Evolutionary conservation across 2,329 filamentous ascomycete genomes (phyloP).

Genomic region (Aureobasidium sp.): DNA sequence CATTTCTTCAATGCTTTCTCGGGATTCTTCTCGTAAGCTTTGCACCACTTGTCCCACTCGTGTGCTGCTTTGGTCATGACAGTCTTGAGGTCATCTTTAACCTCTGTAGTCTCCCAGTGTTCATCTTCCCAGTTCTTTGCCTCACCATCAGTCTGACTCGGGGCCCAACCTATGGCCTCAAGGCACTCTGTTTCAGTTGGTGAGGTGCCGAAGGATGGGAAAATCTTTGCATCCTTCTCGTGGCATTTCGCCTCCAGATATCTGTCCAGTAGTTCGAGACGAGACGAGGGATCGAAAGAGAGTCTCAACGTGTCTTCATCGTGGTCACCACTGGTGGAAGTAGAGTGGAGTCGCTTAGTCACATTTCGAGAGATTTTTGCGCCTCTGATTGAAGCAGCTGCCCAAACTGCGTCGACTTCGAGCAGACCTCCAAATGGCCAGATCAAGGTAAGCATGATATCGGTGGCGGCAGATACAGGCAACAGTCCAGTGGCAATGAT

Average conservation of each 20-base stretch:
- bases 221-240: constrained; percentile 30
- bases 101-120: constrained; percentile 36
- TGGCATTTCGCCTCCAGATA: constrained; percentile 37
- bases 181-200: constrained; percentile 36
- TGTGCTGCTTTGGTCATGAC: constrained; percentile 34
- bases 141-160: constrained; percentile 27
- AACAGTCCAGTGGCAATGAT: constrained; percentile 38
- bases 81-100: constrained; percentile 35
- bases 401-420: constrained; percentile 32
- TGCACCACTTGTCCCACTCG: constrained; percentile 37
- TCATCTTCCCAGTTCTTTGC: constrained; percentile 39
- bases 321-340: constrained; percentile 19
- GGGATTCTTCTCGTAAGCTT: constrained; percentile 32
- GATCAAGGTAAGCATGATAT: constrained; percentile 29
- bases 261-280: constrained; percentile 31
- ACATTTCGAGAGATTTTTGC: constrained; percentile 35
- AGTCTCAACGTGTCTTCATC: constrained; percentile 31
- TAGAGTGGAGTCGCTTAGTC: constrained; percentile 31
- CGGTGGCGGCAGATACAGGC: constrained; percentile 30
- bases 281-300: constrained; percentile 30
- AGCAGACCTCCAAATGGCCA: constrained; percentile 34
- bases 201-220: constrained; percentile 25
- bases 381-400: constrained; percentile 39
- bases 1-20: constrained; percentile 35
- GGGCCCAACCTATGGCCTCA: constrained; percentile 38